A percentile compares a stretch with the other conserved stretches of the same genome.
These are phyloP conservation scores for Penicillium salamii DNA, from an alignment of 495 filamentous ascomycete species.

Conservation along the genomic window DNA sequence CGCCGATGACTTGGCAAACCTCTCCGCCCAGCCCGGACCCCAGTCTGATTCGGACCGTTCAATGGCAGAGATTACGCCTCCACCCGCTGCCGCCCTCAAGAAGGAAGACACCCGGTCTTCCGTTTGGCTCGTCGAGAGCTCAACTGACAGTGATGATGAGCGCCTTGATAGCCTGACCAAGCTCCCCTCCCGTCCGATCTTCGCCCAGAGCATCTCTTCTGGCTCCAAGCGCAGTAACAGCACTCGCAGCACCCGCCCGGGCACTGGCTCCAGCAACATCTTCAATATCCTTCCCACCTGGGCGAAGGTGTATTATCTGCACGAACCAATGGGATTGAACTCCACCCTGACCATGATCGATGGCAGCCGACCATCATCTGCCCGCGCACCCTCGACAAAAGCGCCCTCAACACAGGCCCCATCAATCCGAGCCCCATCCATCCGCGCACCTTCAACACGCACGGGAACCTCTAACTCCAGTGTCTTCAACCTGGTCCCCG, in stretches of 20 bases:
- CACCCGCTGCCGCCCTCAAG: conserved; percentile 23
- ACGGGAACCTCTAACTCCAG: conserved; percentile 32
- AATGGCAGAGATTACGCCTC: conserved; percentile 17
- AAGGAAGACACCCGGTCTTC: conserved; percentile 36
- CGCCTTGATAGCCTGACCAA: conserved; percentile 41
- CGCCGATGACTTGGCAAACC: conserved; percentile 27
- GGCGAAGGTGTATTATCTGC: conserved; percentile 48
- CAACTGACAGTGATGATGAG: conserved; percentile 33
- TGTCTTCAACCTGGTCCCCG: conserved; percentile 30
- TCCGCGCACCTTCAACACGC: conserved; percentile 17
- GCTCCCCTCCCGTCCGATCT: conserved; percentile 35
- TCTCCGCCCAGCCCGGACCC: conserved; percentile 15
- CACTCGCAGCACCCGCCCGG: conserved; percentile 33
- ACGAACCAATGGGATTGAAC: conserved; percentile 30
- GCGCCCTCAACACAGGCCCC: too few relatives aligned
- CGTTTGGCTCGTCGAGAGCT: conserved; percentile 45
- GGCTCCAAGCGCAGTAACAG: conserved; percentile 40
- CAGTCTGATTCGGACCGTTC: conserved; percentile 10
- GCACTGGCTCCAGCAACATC: conserved; percentile 50
- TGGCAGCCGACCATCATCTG: conserved; percentile 27
- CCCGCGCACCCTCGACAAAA: conserved; percentile 12
- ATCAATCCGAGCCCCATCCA: too few relatives aligned
- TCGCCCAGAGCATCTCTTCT: conserved; percentile 33
- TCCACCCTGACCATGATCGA: conserved; percentile 36
- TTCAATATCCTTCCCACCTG: conserved; percentile 50